These are phyloP conservation scores for Mycena epipterygia DNA, from an alignment of 768 basidiomycete genomes.

Conservation along the genomic window DNA sequence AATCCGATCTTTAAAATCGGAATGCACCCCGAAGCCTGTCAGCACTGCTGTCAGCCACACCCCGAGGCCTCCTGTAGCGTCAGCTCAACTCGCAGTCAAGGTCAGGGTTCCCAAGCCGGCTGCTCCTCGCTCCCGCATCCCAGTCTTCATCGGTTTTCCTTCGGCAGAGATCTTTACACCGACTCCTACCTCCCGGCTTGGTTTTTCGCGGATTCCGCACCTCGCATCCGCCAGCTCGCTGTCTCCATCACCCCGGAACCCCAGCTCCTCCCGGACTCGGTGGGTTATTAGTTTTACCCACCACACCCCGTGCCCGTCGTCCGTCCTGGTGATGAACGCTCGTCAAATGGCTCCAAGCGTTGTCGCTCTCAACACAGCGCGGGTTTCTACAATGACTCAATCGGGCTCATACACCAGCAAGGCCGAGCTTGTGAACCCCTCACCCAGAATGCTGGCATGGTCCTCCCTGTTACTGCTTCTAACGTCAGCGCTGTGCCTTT, in stretches of 20 bases:
- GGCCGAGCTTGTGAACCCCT: not conserved
- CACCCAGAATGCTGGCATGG: not conserved
- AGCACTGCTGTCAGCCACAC: too few relatives aligned
- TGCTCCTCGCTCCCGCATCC: not conserved
- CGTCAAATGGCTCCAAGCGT: not conserved
- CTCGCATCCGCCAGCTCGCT: not conserved
- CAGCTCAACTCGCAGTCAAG: not conserved
- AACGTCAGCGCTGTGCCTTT: not conserved
- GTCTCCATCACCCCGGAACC: too few relatives aligned
- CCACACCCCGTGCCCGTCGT: slow-evolving; percentile 1
- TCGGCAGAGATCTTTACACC: not conserved
- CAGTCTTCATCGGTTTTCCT: not conserved
- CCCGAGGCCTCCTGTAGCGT: not conserved
- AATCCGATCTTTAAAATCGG: too few relatives aligned
- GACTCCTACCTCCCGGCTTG: not conserved
- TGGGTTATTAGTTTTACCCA: not conserved
- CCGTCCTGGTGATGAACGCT: not conserved
- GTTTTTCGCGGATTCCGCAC: not conserved
- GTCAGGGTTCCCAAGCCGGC: not conserved
- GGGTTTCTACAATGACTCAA: not conserved
- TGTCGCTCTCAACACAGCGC: not conserved
- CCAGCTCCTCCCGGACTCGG: not conserved
- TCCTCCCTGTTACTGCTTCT: too few relatives aligned
- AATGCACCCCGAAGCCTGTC: not conserved
- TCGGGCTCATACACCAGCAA: not conserved